Conservation (phyloP, 345 rosid species). For the Luvunga scandens region DNA sequence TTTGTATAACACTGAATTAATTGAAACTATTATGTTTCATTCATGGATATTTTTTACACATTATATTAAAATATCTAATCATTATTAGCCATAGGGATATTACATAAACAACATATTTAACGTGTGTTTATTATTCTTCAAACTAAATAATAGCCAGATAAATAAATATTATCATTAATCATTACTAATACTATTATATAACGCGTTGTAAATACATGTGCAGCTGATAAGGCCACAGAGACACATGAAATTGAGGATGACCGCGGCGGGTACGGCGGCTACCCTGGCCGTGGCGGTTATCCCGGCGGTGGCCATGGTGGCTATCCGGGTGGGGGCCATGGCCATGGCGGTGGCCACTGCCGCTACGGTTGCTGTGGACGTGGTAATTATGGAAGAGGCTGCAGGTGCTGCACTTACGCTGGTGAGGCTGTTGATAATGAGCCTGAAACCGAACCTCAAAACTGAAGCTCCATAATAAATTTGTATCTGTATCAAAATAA, state of each 20-base stretch:
- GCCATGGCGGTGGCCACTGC: not conserved
- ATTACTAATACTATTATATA: no score
- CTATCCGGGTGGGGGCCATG: not conserved
- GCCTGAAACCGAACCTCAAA: conserved; percentile 12
- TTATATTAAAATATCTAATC: no score
- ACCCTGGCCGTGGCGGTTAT: not conserved
- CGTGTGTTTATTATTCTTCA: no score
- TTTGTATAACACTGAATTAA: no score
- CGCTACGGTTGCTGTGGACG: conserved; percentile 13
- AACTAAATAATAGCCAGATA: no score
- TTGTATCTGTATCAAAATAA: not conserved
- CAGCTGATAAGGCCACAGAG: conserved; percentile 11
- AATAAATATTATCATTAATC: no score
- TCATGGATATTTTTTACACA: no score
- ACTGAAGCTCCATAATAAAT: not conserved
- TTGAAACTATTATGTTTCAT: no score
- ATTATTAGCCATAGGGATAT: no score
- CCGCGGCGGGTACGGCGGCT: not conserved
- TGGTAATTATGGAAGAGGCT: conserved; percentile 1
- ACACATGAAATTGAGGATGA: conserved; percentile 2
- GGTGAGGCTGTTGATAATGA: conserved; percentile 5
- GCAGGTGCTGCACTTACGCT: conserved; percentile 23
- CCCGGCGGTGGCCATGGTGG: not conserved
- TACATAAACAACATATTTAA: no score
- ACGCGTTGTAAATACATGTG: not conserved